Base-by-base conservation (phyloP, 169 alveolate genomes). In the Plasmodium gonderi region DNA sequence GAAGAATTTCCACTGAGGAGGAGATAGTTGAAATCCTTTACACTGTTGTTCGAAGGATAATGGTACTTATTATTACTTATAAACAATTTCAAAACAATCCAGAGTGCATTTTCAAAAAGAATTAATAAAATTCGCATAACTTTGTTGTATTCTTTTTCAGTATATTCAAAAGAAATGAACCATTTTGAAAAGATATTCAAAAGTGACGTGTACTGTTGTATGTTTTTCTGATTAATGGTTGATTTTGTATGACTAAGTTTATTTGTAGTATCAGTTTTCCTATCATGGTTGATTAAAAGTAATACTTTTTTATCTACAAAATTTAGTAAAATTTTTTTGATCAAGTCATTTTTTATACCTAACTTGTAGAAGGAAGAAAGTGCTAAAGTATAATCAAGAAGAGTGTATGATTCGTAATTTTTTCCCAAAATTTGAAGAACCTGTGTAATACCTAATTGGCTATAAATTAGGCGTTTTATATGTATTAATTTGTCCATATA, bases 131-230 rank as follows among this genome's bases (percentile, higher is more conserved):
- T 44, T 47, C 72, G 78, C 64, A 87, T 38, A 33, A 87, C 67
- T 17, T 54, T 75, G 3, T 51, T 17, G 11, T 87, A 87, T 60
- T 87, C 80, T 12, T 54, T 40, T 5, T 64, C 68, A 12, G 36
- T 40, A 67, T 49, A 87, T 9, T 60, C 38, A 87, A 75, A 87
- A 3, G 78, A 60, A 14, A 31, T 45, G 68, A 87, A 87, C 11
- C 65, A 75, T 75, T 87, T 87, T 17, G 89, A 54, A 87, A 87
- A 75, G 5, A 44, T 42, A 12, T 67, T 87, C 45, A 87, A 47
- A 87, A 87, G 68, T 14, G 87, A 60, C 9, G 89, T 31, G 45
- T 40, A 87, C 33, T 29, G 12, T 20, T 87, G 93, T 6, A 87
- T 42, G 65, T 83, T 79, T 23, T 42, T n/a, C 3, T n/a, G 40